Evolutionary conservation across 306 rosid genomes (phyloP).

Genomic region (Corylus americana): DNA sequence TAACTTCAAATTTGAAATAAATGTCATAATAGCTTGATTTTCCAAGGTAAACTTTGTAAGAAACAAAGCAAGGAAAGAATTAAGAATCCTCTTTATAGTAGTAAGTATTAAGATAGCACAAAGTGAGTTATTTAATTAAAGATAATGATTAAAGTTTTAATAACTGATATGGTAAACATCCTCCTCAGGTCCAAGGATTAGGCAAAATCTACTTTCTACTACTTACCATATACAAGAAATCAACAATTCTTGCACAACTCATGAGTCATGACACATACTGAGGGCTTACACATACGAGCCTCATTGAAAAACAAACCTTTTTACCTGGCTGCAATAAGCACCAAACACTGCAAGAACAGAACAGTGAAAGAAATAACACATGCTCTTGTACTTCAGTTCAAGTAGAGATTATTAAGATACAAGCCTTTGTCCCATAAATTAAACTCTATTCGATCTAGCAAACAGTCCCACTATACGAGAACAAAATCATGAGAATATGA

Average conservation of each 20-base stretch:
- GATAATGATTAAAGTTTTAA: too few species aligned
- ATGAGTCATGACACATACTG: too few species aligned
- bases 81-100: too few species aligned
- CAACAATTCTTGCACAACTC: neutral
- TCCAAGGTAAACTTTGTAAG: too few species aligned
- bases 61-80: too few species aligned
- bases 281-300: neutral
- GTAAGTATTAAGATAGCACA: too few species aligned
- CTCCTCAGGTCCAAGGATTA: too few species aligned
- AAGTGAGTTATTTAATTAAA: too few species aligned
- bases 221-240: neutral
- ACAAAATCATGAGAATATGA: conserved; percentile 26
- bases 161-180: too few species aligned
- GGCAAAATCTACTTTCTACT: too few species aligned
- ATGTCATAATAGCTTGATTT: too few species aligned
- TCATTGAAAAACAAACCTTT: neutral
- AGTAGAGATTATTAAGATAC: conserved; percentile 34
- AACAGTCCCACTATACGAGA: conserved; percentile 20
- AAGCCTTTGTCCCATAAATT: conserved; percentile 13
- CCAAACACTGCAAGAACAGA: neutral
- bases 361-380: neutral
- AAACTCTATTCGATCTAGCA: conserved; percentile 32
- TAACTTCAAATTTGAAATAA: too few species aligned
- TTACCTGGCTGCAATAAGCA: neutral
- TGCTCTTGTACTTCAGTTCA: conserved; percentile 16